These are phyloP conservation scores for Hanseniaspora lindneri DNA, from an alignment of 805 yeast species.

Conservation along the genomic window DNA sequence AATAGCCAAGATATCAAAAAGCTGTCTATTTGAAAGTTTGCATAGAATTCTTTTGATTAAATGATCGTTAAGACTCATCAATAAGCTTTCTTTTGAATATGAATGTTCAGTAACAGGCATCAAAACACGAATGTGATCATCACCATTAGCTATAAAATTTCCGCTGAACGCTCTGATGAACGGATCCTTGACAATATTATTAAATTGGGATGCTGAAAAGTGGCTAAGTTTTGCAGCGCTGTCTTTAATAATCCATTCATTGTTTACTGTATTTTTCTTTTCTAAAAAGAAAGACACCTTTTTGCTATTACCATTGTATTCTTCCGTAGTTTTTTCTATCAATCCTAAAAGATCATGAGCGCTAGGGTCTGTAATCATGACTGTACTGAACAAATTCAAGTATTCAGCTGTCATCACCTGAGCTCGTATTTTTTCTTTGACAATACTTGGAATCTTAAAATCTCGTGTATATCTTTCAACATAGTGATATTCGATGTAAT, in stretches of 20 bases:
- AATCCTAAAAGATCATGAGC: background rate
- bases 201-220: background rate
- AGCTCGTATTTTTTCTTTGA: background rate
- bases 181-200: background rate
- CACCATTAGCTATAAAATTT: background rate
- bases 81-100: background rate
- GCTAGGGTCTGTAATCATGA: too few species aligned
- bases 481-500: background rate
- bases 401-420: background rate
- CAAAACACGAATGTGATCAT: background rate
- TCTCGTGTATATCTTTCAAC: background rate
- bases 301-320: background rate
- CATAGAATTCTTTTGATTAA: constrained; percentile 3
- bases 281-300: background rate
- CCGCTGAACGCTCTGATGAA: background rate
- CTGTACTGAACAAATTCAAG: background rate
- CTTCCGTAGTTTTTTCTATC: background rate
- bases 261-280: background rate
- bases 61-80: constrained; percentile 1
- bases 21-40: constrained; percentile 1
- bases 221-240: background rate
- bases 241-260: constrained; percentile 1
- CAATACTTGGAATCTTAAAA: background rate
- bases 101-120: background rate
- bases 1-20: background rate